Evolutionary conservation across 2,329 filamentous ascomycete species (phyloP).

Genomic region (Apiospora marii): DNA sequence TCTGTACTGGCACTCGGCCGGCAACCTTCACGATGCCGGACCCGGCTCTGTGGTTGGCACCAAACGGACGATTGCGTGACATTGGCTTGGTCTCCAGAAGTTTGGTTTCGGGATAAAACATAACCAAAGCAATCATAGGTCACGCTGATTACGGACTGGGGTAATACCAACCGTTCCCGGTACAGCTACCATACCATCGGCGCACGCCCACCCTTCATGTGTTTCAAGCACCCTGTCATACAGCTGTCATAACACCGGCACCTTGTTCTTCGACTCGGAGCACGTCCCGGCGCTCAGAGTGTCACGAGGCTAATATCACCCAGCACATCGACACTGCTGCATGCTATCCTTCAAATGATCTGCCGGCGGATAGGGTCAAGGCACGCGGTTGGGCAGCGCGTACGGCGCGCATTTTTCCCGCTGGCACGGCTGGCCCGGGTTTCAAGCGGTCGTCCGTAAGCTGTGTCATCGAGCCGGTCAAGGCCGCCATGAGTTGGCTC

Average conservation of each 20-base stretch:
- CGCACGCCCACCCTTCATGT: background rate
- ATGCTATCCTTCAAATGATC: too few relatives aligned
- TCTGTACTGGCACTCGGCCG: background rate
- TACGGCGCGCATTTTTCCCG: background rate
- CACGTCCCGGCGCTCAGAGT: background rate
- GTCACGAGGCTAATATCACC: too few relatives aligned
- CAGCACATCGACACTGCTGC: too few relatives aligned
- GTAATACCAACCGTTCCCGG: background rate
- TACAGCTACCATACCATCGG: background rate
- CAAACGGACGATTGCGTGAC: too few relatives aligned
- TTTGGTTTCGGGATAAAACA: too few relatives aligned
- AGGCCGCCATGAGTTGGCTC: background rate
- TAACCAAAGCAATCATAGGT: too few relatives aligned
- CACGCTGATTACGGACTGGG: background rate
- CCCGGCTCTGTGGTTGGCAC: background rate
- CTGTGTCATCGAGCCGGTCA: background rate
- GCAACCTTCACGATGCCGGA: background rate
- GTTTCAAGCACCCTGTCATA: background rate
- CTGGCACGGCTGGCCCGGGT: background rate
- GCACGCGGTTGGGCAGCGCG: background rate
- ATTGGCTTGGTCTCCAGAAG: too few relatives aligned
- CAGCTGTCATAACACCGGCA: background rate
- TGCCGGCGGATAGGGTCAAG: too few relatives aligned
- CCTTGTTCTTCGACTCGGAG: too few relatives aligned
- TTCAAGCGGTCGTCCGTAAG: background rate